These are phyloP conservation scores for Pisolithus marmoratus DNA, from an alignment of 768 basidiomycete species.

Conservation along the genomic window DNA sequence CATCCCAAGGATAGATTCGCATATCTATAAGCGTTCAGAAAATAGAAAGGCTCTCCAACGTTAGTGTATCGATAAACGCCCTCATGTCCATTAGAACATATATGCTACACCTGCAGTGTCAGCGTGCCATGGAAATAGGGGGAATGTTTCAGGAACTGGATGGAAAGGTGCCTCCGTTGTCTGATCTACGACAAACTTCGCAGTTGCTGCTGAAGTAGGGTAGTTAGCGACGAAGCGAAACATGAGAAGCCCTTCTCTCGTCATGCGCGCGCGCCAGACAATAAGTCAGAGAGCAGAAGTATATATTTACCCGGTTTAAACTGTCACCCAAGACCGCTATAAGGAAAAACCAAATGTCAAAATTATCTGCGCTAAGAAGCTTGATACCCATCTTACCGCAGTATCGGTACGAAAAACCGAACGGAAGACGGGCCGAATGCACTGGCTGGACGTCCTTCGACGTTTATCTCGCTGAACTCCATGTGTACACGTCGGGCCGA, in stretches of 20 bases:
- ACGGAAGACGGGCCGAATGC: conserved; percentile 40
- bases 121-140: too few species aligned
- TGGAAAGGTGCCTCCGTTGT: too few species aligned
- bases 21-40: conserved; percentile 51
- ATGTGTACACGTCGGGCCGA: conserved; percentile 63
- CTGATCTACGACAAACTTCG: too few species aligned
- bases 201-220: too few species aligned
- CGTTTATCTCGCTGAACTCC: conserved; percentile 62
- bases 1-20: conserved; percentile 82
- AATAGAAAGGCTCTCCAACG: too few species aligned
- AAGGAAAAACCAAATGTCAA: conserved; percentile 69
- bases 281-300: background rate
- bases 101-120: too few species aligned
- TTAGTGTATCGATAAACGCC: too few species aligned
- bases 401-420: background rate
- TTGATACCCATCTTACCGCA: conserved; percentile 53
- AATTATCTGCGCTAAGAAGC: conserved; percentile 70
- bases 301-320: conserved; percentile 53
- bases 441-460: conserved; percentile 49
- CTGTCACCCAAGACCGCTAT: conserved; percentile 84
- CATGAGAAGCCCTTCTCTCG: conserved; percentile 71
- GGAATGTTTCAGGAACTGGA: too few species aligned
- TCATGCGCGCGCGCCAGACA: background rate
- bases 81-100: too few species aligned
- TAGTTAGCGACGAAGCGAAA: conserved; percentile 80